phyloP scores from a whole-genome alignment of 2,329 filamentous ascomycete genomes.

The Microdochium paspali region DNA sequence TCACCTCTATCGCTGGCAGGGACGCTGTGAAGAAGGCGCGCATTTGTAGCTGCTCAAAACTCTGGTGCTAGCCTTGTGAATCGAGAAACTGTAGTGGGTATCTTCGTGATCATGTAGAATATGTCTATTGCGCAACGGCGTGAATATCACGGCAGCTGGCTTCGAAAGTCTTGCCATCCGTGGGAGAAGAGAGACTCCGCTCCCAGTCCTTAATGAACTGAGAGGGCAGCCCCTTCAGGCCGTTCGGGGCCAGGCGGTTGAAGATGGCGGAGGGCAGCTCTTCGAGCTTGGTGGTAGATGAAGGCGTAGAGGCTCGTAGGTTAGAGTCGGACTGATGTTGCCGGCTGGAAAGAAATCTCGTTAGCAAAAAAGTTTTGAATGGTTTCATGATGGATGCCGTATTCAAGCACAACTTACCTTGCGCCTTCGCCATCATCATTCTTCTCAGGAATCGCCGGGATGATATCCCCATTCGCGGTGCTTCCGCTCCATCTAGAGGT shows the following conservation, averaged over 20 bases:
- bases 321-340: conserved; percentile 16
- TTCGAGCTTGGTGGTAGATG: conserved; percentile 35
- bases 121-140: not conserved
- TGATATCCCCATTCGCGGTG: conserved; percentile 40
- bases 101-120: not conserved
- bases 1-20: not conserved
- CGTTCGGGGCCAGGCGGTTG: conserved; percentile 62
- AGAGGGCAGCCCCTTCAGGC: conserved; percentile 73
- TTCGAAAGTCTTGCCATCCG: not conserved
- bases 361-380: not conserved
- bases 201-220: conserved; percentile 90
- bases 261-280: conserved; percentile 61
- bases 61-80: not conserved
- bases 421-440: conserved; percentile 33
- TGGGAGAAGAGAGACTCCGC: conserved; percentile 54
- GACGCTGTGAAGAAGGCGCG: not conserved
- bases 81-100: not conserved
- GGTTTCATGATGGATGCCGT: not conserved
- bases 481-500: conserved; percentile 57
- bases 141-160: not conserved
- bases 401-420: conserved; percentile 31
- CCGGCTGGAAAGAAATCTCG: conserved; percentile 9
- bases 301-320: conserved; percentile 13
- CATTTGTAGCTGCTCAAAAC: not conserved
- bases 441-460: conserved; percentile 34